Conservation (phyloP, 495 filamentous ascomycete species). For the Aspergillus ostianus region DNA sequence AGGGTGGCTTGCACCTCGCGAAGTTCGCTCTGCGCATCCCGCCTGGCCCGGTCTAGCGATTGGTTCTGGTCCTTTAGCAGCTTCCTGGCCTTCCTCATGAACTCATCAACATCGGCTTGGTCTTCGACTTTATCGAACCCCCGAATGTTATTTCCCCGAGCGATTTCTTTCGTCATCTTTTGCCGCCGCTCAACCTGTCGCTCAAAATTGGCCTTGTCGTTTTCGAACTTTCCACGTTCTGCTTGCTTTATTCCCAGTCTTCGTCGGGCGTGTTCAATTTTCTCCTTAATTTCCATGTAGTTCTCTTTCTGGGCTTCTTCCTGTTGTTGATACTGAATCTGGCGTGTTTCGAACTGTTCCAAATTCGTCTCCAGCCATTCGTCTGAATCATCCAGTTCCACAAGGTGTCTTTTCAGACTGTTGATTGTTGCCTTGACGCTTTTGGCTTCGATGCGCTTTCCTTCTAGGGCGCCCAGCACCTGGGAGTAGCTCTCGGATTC, state of each 20-base stretch:
- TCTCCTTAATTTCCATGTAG: constrained; percentile 62
- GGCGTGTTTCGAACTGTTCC: constrained; percentile 76
- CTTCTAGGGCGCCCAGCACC: constrained; percentile 68
- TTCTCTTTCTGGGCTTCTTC: constrained; percentile 56
- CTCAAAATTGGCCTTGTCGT: constrained; percentile 83
- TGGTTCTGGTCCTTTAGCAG: constrained; percentile 73
- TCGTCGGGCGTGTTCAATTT: constrained; percentile 57
- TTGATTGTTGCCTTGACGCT: constrained; percentile 63
- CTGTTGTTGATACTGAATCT: constrained; percentile 61
- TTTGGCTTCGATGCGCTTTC: constrained; percentile 69
- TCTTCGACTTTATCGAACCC: constrained; percentile 79
- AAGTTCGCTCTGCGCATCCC: constrained; percentile 67
- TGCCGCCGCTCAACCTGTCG: constrained; percentile 68
- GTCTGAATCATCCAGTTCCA: constrained; percentile 75
- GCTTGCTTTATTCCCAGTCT: constrained; percentile 68
- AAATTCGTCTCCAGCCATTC: constrained; percentile 71
- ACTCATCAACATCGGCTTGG: constrained; percentile 68
- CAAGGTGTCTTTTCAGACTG: constrained; percentile 65
- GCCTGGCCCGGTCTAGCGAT: constrained; percentile 68
- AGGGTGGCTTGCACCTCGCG: constrained; percentile 64
- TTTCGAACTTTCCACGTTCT: constrained; percentile 80
- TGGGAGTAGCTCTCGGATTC: constrained; percentile 60
- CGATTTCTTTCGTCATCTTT: constrained; percentile 72
- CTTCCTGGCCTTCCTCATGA: constrained; percentile 74
- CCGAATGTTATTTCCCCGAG: constrained; percentile 74